Percentiles rank a stretch among this genome's conserved stretches.
Conservation (phyloP, 768 basidiomycete genomes). For the Boletus eberwhitei region DNA sequence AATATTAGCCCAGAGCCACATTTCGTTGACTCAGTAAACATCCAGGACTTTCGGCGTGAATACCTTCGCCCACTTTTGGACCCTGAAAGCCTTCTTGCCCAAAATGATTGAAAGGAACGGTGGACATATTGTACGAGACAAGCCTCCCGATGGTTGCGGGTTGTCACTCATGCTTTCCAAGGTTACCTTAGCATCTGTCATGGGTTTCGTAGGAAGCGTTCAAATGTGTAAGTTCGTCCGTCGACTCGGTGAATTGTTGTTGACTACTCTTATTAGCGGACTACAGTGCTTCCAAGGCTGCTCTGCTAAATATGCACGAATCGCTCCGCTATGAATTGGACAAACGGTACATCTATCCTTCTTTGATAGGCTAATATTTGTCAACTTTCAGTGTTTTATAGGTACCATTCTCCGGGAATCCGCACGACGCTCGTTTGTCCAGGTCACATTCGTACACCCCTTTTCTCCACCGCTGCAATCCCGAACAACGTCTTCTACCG, state of each 20-base stretch:
- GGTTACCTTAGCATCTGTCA: conserved; percentile 76
- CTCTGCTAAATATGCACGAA: conserved; percentile 76
- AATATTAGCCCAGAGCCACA: conserved; percentile 43
- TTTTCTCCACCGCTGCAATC: conserved; percentile 63
- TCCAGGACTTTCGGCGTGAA: conserved; percentile 87
- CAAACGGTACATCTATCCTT: conserved; percentile 47
- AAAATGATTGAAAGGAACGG: conserved; percentile 70
- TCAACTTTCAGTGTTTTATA: conserved; percentile 21
- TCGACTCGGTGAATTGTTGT: background rate
- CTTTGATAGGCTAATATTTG: background rate
- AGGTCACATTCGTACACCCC: conserved; percentile 71
- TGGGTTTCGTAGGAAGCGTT: conserved; percentile 67
- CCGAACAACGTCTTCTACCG: conserved; percentile 50
- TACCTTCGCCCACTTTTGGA: conserved; percentile 87
- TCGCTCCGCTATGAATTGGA: conserved; percentile 88
- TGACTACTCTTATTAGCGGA: conserved; percentile 55
- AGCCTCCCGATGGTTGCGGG: background rate
- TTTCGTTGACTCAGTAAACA: background rate
- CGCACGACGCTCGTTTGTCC: conserved; percentile 87
- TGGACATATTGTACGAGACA: conserved; percentile 78
- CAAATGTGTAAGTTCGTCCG: conserved; percentile 61
- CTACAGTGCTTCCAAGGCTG: conserved; percentile 92
- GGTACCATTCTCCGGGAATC: conserved; percentile 71
- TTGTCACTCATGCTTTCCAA: conserved; percentile 30
- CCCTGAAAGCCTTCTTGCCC: conserved; percentile 89